Base-by-base conservation (phyloP, 805 yeast species). In the Ogataea nitratoaversa region DNA sequence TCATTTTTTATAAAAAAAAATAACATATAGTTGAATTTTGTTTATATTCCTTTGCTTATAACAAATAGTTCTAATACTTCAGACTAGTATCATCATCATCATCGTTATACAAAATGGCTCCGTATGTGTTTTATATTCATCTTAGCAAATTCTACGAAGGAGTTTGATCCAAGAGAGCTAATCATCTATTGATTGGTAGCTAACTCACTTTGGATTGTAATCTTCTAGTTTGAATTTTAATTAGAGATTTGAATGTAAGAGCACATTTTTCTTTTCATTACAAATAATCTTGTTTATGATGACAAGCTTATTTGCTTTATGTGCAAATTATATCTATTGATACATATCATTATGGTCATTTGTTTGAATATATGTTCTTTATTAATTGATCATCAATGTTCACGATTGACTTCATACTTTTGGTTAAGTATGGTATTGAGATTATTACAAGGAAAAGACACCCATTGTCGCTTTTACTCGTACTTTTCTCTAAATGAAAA, bases 401-500 rank as follows among this genome's bases (percentile, higher is more conserved):
- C n/a, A n/a, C 37, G n/a, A 17, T 27, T 38, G 44, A 40, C 39
- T 47, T 49, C 48, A 49, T 46, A 36, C 47, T 38, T 31, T 37
- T 28, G 5, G 14, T 25, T 16, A 24, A 41, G 48, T 46, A 42
- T 52, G 62, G 63, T 56, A 13, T 46, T 58, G 66, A 54, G 59
- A 46, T 52, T 54, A 62, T 44, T 56, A 62, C 66, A 61, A 56
- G 60, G 31, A 30, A 27, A 18, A 39, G 36, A n/a, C 11, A 23
- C 16, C 4, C 30, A 16, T 22, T 22, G 7, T 22, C 9, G n/a
- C 19, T 19, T 24, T 28, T 41, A 40, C 62, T 56, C 66, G 65
- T 61, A 52, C 56, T 62, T 58, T 43, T 50, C 57, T 58, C 65
- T 54, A 50, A 53, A 43, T 50, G 38, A 34, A 47, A 49, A 45